Conservation (phyloP, 2,329 filamentous ascomycete species). For the Sphaceloma murrayae region DNA sequence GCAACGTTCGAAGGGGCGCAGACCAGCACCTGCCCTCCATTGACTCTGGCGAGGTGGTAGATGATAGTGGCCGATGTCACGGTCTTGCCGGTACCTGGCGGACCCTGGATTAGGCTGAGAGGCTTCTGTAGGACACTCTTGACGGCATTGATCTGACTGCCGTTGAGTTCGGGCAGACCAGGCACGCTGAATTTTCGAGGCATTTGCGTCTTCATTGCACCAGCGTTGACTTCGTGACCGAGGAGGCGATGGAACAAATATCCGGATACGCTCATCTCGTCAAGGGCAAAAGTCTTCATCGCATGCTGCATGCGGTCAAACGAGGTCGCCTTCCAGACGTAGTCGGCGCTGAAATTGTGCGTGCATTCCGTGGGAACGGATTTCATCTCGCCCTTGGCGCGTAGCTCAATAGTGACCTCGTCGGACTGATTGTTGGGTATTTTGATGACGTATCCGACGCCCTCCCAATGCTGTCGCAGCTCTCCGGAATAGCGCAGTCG, state of each 20-base stretch:
- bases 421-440: conserved; percentile 99
- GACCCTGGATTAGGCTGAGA: conserved; percentile 90
- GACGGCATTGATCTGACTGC: conserved; percentile 91
- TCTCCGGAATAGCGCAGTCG: conserved; percentile 93
- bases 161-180: conserved; percentile 86
- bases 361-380: conserved; percentile 92
- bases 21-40: conserved; percentile 86
- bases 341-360: conserved; percentile 96
- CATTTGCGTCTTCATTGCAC: conserved; percentile 89
- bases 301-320: conserved; percentile 99
- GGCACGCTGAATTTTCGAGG: conserved; percentile 96
- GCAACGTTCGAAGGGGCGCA: conserved; percentile 98
- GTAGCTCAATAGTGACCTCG: conserved; percentile 88
- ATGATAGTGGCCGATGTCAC: conserved; percentile 98
- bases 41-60: conserved; percentile 92
- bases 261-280: conserved; percentile 95
- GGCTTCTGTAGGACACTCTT: conserved; percentile 91
- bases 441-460: conserved; percentile 97
- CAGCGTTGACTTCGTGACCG: conserved; percentile 86
- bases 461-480: conserved; percentile 85
- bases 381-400: conserved; percentile 92
- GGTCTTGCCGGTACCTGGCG: conserved; percentile 94
- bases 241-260: conserved; percentile 98
- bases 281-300: conserved; percentile 97
- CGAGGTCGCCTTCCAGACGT: conserved; percentile 98